phyloP scores from a whole-genome alignment of 1,139 yeast genomes.

The Geotrichum histeridarum region DNA sequence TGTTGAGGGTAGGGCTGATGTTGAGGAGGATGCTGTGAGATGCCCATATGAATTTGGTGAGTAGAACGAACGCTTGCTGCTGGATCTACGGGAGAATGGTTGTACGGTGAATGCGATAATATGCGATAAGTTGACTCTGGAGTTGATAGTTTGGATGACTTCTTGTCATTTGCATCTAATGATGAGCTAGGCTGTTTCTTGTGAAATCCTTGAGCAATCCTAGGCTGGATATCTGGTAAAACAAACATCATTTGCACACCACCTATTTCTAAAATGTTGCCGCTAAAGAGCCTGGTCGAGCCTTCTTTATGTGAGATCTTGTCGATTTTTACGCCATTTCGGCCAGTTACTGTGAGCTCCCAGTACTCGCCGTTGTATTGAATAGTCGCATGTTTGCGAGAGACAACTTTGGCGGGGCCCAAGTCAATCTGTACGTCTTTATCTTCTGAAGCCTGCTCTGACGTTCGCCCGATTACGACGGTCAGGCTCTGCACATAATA shows the following conservation, averaged over 20 bases:
- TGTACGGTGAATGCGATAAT: not conserved
- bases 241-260: slow-evolving; percentile 99
- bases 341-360: slow-evolving; percentile 78
- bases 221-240: slow-evolving; percentile 80
- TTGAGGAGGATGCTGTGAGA: not conserved
- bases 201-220: slow-evolving; percentile 25
- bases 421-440: slow-evolving; percentile 75
- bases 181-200: not conserved
- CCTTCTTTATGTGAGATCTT: slow-evolving; percentile 47
- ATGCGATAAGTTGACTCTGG: not conserved
- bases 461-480: slow-evolving; percentile 79
- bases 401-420: slow-evolving; percentile 95
- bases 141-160: not conserved
- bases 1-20: not conserved
- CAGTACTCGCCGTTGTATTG: slow-evolving; percentile 74
- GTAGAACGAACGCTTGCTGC: not conserved
- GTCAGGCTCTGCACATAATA: slow-evolving; percentile 80
- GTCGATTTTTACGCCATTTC: slow-evolving; percentile 92
- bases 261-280: slow-evolving; percentile 86
- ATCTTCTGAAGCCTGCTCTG: slow-evolving; percentile 44
- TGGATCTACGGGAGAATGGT: not conserved
- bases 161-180: not conserved
- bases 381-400: slow-evolving; percentile 82
- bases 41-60: not conserved
- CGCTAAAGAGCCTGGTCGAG: slow-evolving; percentile 56